Evolutionary conservation across 2,329 filamentous ascomycete species (phyloP).

Genomic region (Claviceps humidiphila): DNA sequence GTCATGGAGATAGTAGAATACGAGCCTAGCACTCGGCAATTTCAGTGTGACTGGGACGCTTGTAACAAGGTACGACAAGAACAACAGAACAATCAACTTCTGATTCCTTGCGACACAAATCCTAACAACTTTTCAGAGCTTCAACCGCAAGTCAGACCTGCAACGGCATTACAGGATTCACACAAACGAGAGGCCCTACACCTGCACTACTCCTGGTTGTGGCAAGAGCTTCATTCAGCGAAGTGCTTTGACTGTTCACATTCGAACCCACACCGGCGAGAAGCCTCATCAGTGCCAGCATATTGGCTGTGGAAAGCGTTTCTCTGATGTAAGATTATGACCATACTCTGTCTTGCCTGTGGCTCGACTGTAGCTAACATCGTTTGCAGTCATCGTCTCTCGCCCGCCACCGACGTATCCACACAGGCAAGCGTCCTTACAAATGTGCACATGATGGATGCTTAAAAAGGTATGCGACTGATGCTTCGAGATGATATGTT

Average conservation of each 20-base stretch:
- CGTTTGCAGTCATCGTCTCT: slow-evolving; percentile 45
- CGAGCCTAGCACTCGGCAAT: slow-evolving; percentile 48
- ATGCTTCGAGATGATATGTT: neutral
- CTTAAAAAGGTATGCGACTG: slow-evolving; percentile 37
- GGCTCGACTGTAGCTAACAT: slow-evolving; percentile 4
- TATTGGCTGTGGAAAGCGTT: slow-evolving; percentile 52
- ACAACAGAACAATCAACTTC: no score
- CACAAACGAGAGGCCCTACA: slow-evolving; percentile 56
- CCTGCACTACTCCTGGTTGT: slow-evolving; percentile 45
- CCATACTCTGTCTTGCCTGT: neutral
- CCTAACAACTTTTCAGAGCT: slow-evolving; percentile 35
- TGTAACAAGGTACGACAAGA: slow-evolving; percentile 43
- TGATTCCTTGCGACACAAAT: neutral
- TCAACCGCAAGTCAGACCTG: slow-evolving; percentile 59
- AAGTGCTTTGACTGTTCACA: slow-evolving; percentile 57
- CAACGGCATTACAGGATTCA: slow-evolving; percentile 60
- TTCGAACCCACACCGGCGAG: slow-evolving; percentile 57
- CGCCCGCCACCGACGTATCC: slow-evolving; percentile 51
- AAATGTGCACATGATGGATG: slow-evolving; percentile 49
- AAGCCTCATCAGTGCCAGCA: slow-evolving; percentile 59
- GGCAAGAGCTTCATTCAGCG: slow-evolving; percentile 60
- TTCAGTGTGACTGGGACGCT: slow-evolving; percentile 49
- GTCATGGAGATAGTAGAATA: slow-evolving; percentile 52
- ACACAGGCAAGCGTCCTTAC: slow-evolving; percentile 54
- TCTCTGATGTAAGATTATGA: slow-evolving; percentile 48